phyloP scores from a whole-genome alignment of 2,329 filamentous ascomycete species.

The Daldinia eschscholtzii region DNA sequence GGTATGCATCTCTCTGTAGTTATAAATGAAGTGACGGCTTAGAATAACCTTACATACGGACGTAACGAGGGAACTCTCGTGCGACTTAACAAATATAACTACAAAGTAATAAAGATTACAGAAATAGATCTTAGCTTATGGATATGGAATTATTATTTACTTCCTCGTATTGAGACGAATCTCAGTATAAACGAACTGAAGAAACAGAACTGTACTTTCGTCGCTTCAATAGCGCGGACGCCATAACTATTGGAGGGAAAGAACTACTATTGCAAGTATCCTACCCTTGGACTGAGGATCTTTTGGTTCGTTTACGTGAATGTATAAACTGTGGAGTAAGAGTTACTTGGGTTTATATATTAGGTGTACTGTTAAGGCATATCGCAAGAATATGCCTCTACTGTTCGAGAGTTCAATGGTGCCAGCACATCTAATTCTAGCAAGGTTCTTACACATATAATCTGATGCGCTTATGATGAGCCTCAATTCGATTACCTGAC shows the following conservation, averaged over 20 bases:
- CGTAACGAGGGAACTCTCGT: no score
- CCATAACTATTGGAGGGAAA: background rate
- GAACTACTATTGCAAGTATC: background rate
- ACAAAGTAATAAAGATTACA: no score
- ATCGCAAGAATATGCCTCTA: background rate
- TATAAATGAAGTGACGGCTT: no score
- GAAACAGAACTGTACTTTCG: background rate
- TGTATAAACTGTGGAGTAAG: background rate
- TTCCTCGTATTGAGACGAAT: background rate
- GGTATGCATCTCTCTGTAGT: no score
- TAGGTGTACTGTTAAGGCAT: background rate
- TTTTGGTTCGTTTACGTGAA: background rate
- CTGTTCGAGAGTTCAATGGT: background rate
- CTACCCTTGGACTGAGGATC: background rate
- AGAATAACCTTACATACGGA: no score
- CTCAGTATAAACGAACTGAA: background rate
- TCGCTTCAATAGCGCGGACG: background rate
- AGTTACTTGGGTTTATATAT: background rate
- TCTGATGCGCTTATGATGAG: background rate
- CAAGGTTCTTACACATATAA: background rate
- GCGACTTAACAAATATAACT: no score
- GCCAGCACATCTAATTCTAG: background rate
- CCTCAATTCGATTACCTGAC: background rate
- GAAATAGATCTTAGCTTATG: background rate
- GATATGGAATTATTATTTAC: background rate